Base-by-base conservation (phyloP, 1,284 basidiomycete genomes). In the Pascua sp. region DNA sequence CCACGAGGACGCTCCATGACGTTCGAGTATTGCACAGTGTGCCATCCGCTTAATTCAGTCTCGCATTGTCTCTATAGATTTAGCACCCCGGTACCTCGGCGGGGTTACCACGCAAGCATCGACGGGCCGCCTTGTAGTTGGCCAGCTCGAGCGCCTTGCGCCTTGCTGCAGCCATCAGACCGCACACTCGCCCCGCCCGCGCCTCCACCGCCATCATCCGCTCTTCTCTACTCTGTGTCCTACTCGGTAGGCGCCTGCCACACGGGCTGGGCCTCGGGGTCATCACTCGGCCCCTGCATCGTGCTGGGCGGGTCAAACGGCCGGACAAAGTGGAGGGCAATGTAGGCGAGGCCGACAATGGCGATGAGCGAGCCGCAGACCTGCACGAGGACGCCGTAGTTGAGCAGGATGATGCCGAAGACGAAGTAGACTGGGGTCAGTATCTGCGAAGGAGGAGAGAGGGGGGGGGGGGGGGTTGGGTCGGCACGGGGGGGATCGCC, bases 331-430 rank as follows among this genome's bases (percentile, higher is more conserved):
- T 77, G 61, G 16, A 78, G 66, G 0, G 48, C 75, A 50, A 77
- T 66, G 61, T 70, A 78, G 5, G 60, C 67, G 8, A 77, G 17
- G 4, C 76, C 77, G 18, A 73, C 66, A 36, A 72, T 18, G 5
- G 67, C 77, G 38, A 76, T 69, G 24, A 72, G 62, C 9, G 67
- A 63, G 9, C 76, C 77, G 61, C 71, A 75, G 47, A 77, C 64
- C 56, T 77, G 75, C 5, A 77, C 69, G 46, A 77, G 62, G 41
- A 72, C 72, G 64, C 75, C 73, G 64, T 76, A 74, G 68, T 74
- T 76, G 56, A 77, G 68, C 69, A 77, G 71, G 16, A 78, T 65
- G 9, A 77, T 72, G 57, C 76, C 77, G 36, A 77, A 65, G 40
- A 78, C 64, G 38, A 78, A 52, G 63, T 78, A 78, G 69, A 77